phyloP scores from a whole-genome alignment of 2,329 filamentous ascomycete genomes.

The Leptographium galeiforme region DNA sequence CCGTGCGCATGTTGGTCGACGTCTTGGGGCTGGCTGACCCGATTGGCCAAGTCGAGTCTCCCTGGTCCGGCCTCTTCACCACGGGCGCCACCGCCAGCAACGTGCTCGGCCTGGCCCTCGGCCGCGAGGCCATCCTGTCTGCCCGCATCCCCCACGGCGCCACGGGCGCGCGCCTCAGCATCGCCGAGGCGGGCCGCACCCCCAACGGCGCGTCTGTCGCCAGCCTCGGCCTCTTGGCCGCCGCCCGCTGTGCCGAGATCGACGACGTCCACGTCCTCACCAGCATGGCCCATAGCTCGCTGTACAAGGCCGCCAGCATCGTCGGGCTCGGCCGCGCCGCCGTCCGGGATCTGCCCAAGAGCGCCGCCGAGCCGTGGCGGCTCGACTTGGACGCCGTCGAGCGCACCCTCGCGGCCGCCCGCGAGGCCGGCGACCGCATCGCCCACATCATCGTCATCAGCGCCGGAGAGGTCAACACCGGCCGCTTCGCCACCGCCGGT shows the following conservation, averaged over 20 bases:
- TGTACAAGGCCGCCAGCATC: slow-evolving; percentile 71
- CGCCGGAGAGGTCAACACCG: slow-evolving; percentile 83
- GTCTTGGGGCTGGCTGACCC: slow-evolving; percentile 44
- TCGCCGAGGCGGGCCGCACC: no score
- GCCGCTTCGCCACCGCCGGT: slow-evolving; percentile 55
- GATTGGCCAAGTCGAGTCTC: slow-evolving; percentile 18
- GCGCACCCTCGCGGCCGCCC: slow-evolving; percentile 31
- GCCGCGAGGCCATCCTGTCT: slow-evolving; percentile 49
- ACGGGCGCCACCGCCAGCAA: slow-evolving; percentile 64
- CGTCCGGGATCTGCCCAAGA: slow-evolving; percentile 46
- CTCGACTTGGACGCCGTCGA: slow-evolving; percentile 58
- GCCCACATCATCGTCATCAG: slow-evolving; percentile 72
- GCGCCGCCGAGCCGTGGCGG: slow-evolving; percentile 46
- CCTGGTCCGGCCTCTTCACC: slow-evolving; percentile 41
- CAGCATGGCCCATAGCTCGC: slow-evolving; percentile 69
- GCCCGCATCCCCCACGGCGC: slow-evolving; percentile 17
- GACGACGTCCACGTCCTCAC: slow-evolving; percentile 63
- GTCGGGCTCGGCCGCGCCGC: slow-evolving; percentile 62
- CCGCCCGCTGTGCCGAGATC: slow-evolving; percentile 51
- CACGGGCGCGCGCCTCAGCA: no score
- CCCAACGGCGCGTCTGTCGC: slow-evolving; percentile 12
- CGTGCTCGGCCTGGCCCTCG: slow-evolving; percentile 58
- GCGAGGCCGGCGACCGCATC: slow-evolving; percentile 32
- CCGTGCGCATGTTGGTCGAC: slow-evolving; percentile 55
- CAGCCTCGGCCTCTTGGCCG: slow-evolving; percentile 48